Conservation (phyloP, 306 rosid species). For the Cucurbita moschata region DNA sequence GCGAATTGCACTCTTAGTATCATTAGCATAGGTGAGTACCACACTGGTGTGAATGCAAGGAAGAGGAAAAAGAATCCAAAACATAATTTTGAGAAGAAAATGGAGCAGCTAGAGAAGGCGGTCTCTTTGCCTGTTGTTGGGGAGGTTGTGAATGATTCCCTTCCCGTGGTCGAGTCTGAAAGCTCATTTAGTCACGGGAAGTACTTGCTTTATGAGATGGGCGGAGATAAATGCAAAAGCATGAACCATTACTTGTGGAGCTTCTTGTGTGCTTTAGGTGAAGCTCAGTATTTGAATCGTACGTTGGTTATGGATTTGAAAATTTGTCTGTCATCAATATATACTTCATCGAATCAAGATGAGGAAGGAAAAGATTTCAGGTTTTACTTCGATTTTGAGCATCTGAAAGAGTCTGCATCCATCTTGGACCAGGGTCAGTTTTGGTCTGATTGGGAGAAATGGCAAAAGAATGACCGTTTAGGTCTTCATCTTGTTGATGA, state of each 20-base stretch:
- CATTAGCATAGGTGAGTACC: constrained; percentile 71
- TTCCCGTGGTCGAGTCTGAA: constrained; percentile 82
- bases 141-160: constrained; percentile 66
- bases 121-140: constrained; percentile 62
- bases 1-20: constrained; percentile 53
- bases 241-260: constrained; percentile 98
- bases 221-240: constrained; percentile 94
- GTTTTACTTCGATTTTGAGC: constrained; percentile 95
- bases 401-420: constrained; percentile 74
- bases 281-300: constrained; percentile 93
- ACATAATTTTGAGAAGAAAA: constrained; percentile 51
- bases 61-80: constrained; percentile 71
- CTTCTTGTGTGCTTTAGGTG: constrained; percentile 95
- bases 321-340: constrained; percentile 75
- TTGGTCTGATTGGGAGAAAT: constrained; percentile 80
- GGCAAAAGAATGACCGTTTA: constrained; percentile 63
- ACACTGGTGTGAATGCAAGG: constrained; percentile 74
- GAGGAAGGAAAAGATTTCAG: constrained; percentile 98
- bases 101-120: constrained; percentile 23
- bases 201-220: constrained; percentile 63
- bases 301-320: constrained; percentile 92
- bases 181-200: constrained; percentile 53
- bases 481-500: constrained; percentile 72
- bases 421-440: constrained; percentile 80
- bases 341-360: constrained; percentile 55